Conservation (phyloP, 2,329 filamentous ascomycete genomes). For the Ophiocordyceps camponoti-leonardi region DNA sequence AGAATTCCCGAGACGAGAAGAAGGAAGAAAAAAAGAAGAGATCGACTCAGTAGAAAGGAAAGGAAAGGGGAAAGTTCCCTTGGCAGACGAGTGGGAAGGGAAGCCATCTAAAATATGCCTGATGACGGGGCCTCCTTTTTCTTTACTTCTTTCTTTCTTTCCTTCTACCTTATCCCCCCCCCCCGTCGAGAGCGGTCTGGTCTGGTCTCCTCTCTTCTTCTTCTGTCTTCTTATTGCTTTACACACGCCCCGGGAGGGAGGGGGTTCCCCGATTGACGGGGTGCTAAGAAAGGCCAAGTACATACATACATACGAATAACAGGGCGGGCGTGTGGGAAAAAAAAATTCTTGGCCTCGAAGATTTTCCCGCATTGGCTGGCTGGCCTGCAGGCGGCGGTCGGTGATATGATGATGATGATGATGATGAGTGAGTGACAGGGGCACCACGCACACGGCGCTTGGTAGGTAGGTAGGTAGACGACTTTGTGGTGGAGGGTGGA, state of each 20-base stretch:
- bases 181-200: not conserved
- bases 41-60: not conserved
- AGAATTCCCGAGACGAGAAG: not conserved
- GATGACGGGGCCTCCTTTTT: not conserved
- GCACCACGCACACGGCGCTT: not conserved
- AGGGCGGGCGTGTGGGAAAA: too few relatives aligned
- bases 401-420: too few relatives aligned
- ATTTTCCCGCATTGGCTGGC: not conserved
- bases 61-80: too few relatives aligned
- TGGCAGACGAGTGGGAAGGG: too few relatives aligned
- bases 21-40: not conserved
- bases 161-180: too few relatives aligned
- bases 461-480: too few relatives aligned
- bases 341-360: not conserved
- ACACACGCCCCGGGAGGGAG: too few relatives aligned
- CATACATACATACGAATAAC: too few relatives aligned
- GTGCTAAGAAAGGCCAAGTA: not conserved
- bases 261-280: not conserved
- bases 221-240: not conserved
- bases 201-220: not conserved
- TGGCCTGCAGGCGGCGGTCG: not conserved
- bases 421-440: not conserved
- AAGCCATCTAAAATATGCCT: not conserved
- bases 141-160: too few relatives aligned
- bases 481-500: too few relatives aligned